phyloP scores from a whole-genome alignment of 805 yeast genomes.

The Limtongozyma cylindracea region DNA sequence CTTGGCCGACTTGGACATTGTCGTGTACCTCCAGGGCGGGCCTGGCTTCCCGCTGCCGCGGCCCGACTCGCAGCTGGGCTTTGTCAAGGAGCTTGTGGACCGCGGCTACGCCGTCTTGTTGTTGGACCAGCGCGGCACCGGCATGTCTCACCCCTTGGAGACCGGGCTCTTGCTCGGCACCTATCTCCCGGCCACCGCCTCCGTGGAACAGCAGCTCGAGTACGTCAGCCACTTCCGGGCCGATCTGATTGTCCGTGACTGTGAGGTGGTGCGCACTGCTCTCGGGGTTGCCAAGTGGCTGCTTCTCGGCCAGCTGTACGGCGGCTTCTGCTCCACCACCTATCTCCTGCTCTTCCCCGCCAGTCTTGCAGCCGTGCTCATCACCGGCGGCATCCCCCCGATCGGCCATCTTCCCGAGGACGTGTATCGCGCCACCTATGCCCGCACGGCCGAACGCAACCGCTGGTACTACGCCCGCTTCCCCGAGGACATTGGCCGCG shows the following conservation, averaged over 20 bases:
- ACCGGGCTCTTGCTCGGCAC: too few species aligned
- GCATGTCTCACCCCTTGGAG: conserved; percentile 21
- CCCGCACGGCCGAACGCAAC: conserved; percentile 20
- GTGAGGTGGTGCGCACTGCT: conserved; percentile 15
- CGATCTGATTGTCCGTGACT: conserved; percentile 23
- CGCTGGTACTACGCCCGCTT: conserved; percentile 18
- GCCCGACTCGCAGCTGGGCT: conserved; percentile 11
- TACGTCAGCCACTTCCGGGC: conserved; percentile 22
- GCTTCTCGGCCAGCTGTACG: conserved; percentile 26
- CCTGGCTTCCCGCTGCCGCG: conserved; percentile 22
- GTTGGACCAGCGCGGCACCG: conserved; percentile 40
- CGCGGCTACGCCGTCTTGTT: conserved; percentile 17
- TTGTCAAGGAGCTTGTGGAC: conserved; percentile 12
- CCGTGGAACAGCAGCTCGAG: conserved; percentile 7
- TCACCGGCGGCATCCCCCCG: conserved; percentile 39
- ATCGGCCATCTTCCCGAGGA: conserved; percentile 15
- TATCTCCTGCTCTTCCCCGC: conserved; percentile 19
- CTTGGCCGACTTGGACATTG: too few species aligned
- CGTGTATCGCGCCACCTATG: conserved; percentile 21
- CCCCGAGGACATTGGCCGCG: conserved; percentile 17
- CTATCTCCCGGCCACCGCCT: conserved; percentile 4
- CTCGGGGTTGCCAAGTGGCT: conserved; percentile 19
- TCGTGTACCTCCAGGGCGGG: conserved; percentile 24
- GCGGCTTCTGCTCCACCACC: conserved; percentile 25
- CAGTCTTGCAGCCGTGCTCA: conserved; percentile 14